phyloP scores from a whole-genome alignment of 176 grass and related monocot species.

The Saccharum officinarum region DNA sequence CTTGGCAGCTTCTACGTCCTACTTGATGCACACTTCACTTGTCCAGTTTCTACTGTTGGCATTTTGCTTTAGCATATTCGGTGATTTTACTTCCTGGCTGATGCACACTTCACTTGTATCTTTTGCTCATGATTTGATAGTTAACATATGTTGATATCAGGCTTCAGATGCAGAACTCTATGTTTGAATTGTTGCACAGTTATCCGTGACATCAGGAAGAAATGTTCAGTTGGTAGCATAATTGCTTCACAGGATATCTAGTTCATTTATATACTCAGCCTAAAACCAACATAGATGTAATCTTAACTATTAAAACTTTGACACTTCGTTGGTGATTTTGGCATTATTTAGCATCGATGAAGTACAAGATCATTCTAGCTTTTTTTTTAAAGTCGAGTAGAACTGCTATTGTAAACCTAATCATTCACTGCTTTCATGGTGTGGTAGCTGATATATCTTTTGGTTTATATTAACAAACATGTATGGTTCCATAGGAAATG shows the following conservation, averaged over 20 bases:
- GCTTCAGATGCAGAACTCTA: background rate
- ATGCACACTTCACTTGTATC: background rate
- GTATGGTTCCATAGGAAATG: background rate
- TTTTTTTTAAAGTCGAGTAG: background rate
- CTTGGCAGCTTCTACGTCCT: background rate
- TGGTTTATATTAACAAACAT: background rate
- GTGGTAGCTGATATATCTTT: background rate
- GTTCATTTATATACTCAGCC: background rate
- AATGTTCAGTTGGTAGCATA: background rate
- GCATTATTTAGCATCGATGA: constrained; percentile 8
- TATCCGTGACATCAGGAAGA: background rate
- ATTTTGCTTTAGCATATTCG: background rate
- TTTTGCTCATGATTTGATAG: background rate
- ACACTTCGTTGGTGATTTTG: background rate
- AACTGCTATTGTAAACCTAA: background rate
- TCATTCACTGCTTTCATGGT: background rate
- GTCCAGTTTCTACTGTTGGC: background rate
- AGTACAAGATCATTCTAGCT: background rate
- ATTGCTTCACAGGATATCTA: background rate
- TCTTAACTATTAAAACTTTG: background rate
- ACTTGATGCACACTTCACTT: background rate
- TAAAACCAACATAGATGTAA: background rate
- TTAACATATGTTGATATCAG: background rate
- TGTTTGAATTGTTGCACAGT: background rate
- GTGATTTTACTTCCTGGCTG: background rate